Conservation (phyloP, 495 filamentous ascomycete species). For the Clavariopsis aquatica region DNA sequence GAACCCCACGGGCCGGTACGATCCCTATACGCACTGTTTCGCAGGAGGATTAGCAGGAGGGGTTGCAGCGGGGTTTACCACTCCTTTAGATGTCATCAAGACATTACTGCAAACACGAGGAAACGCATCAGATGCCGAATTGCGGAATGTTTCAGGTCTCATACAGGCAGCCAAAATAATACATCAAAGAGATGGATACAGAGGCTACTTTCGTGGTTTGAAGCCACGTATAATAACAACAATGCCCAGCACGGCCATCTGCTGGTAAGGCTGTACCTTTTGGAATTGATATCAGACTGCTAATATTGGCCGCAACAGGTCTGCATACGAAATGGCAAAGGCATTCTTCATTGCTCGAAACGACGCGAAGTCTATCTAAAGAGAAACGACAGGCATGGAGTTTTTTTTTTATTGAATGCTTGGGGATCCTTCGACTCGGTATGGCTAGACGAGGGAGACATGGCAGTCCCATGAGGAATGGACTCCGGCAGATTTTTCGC, state of each 20-base stretch:
- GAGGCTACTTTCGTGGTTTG: constrained; percentile 89
- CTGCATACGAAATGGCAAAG: constrained; percentile 79
- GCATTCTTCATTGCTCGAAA: constrained; percentile 61
- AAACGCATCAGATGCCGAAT: constrained; percentile 73
- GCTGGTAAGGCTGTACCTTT: constrained; percentile 67
- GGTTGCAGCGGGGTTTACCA: constrained; percentile 88
- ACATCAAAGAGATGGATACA: constrained; percentile 76
- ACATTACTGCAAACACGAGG: constrained; percentile 93
- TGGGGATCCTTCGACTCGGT: not conserved
- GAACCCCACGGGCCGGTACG: constrained; percentile 81
- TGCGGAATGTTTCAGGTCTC: constrained; percentile 82
- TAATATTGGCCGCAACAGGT: constrained; percentile 51
- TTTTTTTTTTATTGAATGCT: not conserved
- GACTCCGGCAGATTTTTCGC: constrained; percentile 2
- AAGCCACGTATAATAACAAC: constrained; percentile 90
- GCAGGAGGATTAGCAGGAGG: constrained; percentile 92
- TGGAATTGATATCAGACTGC: constrained; percentile 10
- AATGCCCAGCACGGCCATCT: constrained; percentile 98
- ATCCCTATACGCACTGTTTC: constrained; percentile 87
- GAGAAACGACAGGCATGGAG: not conserved
- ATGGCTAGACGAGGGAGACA: not conserved
- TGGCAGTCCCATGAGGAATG: not conserved
- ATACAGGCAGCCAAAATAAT: constrained; percentile 79
- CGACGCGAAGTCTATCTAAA: constrained; percentile 7
- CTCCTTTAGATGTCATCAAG: constrained; percentile 96